Conservation (phyloP, 176 grass and related monocot species). For the Cenchrus purpureus region DNA sequence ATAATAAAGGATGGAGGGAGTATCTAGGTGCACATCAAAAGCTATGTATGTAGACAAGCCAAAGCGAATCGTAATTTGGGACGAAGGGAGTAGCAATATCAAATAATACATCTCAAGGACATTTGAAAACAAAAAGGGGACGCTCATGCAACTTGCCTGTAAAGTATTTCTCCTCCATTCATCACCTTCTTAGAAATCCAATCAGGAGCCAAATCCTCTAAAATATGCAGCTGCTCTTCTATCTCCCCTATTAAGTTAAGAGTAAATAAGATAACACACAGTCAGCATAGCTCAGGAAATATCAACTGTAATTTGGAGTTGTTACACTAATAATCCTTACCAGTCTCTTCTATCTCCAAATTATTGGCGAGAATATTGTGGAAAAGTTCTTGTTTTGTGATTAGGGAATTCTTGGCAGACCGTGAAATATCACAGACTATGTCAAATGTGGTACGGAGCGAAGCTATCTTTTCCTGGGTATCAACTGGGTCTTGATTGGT, state of each 20-base stretch:
- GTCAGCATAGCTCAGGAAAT: slow-evolving; percentile 19
- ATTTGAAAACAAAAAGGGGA: not conserved
- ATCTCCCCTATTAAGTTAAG: slow-evolving; percentile 63
- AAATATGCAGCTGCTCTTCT: slow-evolving; percentile 77
- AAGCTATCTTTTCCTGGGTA: slow-evolving; percentile 52
- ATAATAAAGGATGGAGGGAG: too few relatives aligned
- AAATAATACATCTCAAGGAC: not conserved
- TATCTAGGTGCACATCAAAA: too few relatives aligned
- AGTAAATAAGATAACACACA: not conserved
- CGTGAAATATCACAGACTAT: slow-evolving; percentile 68
- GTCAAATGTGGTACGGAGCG: slow-evolving; percentile 73
- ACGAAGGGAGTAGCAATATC: too few relatives aligned
- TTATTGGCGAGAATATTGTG: slow-evolving; percentile 89
- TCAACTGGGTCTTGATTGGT: slow-evolving; percentile 19
- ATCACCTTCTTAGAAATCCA: slow-evolving; percentile 77
- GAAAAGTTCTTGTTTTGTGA: slow-evolving; percentile 91
- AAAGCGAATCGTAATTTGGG: too few relatives aligned
- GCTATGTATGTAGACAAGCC: too few relatives aligned
- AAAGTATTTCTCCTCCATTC: slow-evolving; percentile 66
- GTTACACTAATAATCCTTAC: slow-evolving; percentile 52
- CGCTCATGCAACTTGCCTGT: slow-evolving; percentile 67
- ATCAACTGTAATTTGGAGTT: slow-evolving; percentile 27
- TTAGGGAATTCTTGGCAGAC: slow-evolving; percentile 63
- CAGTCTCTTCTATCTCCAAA: slow-evolving; percentile 84
- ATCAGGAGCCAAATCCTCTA: slow-evolving; percentile 74